Percentiles rank a stretch among this genome's conserved stretches.
These are phyloP conservation scores for Talaromyces sp. DNA, from an alignment of 2,329 filamentous ascomycete species.

Conservation along the genomic window DNA sequence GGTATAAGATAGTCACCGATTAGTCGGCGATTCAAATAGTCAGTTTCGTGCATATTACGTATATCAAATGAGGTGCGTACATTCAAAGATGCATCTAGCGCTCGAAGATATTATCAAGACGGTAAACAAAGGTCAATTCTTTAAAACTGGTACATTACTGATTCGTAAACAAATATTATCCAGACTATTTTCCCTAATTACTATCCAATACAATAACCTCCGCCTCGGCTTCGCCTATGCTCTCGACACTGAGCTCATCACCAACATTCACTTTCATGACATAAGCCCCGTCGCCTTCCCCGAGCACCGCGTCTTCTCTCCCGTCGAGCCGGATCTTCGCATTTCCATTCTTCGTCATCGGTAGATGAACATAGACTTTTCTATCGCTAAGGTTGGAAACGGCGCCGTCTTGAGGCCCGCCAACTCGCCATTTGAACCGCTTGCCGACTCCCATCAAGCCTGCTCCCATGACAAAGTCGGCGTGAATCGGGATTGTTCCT, in stretches of 20 bases:
- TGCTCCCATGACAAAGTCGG: conserved; percentile 78
- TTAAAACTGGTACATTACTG: neutral
- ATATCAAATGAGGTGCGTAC: neutral
- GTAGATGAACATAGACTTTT: conserved; percentile 75
- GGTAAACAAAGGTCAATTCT: neutral
- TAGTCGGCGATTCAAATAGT: neutral
- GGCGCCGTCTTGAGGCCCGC: conserved; percentile 27
- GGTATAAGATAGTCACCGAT: no score
- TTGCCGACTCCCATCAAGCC: conserved; percentile 63
- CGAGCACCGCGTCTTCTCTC: conserved; percentile 60
- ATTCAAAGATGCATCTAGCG: neutral
- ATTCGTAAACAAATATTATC: neutral
- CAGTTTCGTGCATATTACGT: neutral
- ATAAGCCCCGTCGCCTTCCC: conserved; percentile 78
- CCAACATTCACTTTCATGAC: conserved; percentile 60
- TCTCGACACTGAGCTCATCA: conserved; percentile 61
- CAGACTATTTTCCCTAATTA: conserved; percentile 31
- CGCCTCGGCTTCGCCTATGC: conserved; percentile 61
- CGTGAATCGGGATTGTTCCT: conserved; percentile 74
- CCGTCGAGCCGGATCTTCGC: conserved; percentile 65
- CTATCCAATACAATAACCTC: conserved; percentile 66
- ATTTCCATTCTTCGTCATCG: conserved; percentile 72
- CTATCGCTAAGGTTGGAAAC: conserved; percentile 42
- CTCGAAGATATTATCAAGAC: neutral
- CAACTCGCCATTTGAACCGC: conserved; percentile 67